phyloP scores from a whole-genome alignment of 176 grass and related monocot genomes.

The Triticum timopheevii region DNA sequence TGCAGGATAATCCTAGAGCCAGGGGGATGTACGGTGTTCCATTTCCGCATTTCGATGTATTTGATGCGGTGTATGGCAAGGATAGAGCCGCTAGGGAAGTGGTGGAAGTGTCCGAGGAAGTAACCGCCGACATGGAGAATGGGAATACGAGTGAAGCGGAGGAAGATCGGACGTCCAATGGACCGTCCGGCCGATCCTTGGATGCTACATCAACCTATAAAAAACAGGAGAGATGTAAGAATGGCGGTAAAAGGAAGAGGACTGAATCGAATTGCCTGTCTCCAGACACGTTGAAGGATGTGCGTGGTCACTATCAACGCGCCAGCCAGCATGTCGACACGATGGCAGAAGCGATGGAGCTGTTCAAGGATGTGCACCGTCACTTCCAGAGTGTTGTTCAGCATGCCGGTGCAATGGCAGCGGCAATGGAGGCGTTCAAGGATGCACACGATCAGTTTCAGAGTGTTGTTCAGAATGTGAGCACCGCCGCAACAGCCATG shows the following conservation, averaged over 20 bases:
- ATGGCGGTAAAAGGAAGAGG: constrained; percentile 24
- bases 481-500: constrained; percentile 2
- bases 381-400: constrained; percentile 38
- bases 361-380: constrained; percentile 37
- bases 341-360: constrained; percentile 39
- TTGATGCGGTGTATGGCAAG: constrained; percentile 47
- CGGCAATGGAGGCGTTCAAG: constrained; percentile 42
- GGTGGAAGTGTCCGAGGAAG: constrained; percentile 34
- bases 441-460: constrained; percentile 30
- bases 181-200: constrained; percentile 10
- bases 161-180: constrained; percentile 6
- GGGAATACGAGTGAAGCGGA: constrained; percentile 35
- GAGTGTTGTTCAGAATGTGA: constrained; percentile 15
- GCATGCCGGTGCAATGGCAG: constrained; percentile 30
- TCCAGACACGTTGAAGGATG: constrained; percentile 26
- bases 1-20: constrained; percentile 52
- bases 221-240: constrained; percentile 1
- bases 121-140: constrained; percentile 30
- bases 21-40: constrained; percentile 37
- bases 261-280: constrained; percentile 12
- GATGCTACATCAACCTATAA: constrained; percentile 20
- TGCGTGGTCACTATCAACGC: constrained; percentile 22
- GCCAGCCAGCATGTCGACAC: constrained; percentile 10
- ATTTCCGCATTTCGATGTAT: constrained; percentile 42
- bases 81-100: constrained; percentile 22